Conservation (phyloP, 805 yeast genomes). For the Sugiyamaella mastotermitis region DNA sequence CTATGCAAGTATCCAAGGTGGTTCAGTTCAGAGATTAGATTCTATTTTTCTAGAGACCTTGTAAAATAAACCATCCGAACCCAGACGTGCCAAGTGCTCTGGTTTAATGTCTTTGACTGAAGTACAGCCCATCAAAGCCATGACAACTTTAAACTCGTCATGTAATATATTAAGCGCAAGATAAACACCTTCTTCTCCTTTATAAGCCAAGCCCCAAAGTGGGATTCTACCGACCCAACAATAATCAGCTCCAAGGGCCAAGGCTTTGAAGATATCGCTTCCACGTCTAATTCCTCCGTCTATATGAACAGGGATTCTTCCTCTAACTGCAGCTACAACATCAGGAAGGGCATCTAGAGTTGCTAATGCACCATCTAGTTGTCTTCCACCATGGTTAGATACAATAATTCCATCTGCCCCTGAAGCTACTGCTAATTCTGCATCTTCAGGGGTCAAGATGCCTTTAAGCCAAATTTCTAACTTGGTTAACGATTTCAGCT, state of each 20-base stretch:
- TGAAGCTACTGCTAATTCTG: slow-evolving; percentile 50
- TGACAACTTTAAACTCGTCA: slow-evolving; percentile 19
- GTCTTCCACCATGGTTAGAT: slow-evolving; percentile 73
- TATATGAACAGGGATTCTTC: slow-evolving; percentile 49
- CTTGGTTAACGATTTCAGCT: slow-evolving; percentile 30
- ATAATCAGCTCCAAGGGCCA: slow-evolving; percentile 63
- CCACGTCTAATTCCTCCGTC: slow-evolving; percentile 70
- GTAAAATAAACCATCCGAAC: no score
- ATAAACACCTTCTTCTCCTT: slow-evolving; percentile 62
- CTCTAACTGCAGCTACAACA: slow-evolving; percentile 33
- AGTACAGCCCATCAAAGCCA: slow-evolving; percentile 22
- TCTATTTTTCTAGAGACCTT: no score
- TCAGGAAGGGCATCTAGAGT: slow-evolving; percentile 62
- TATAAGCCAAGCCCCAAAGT: slow-evolving; percentile 57
- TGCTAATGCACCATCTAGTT: slow-evolving; percentile 55
- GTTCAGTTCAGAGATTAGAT: no score
- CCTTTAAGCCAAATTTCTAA: slow-evolving; percentile 56
- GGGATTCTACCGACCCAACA: slow-evolving; percentile 63
- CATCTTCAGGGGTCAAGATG: slow-evolving; percentile 59
- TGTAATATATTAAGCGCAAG: slow-evolving; percentile 19
- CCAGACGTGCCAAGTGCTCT: no score
- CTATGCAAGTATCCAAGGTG: no score
- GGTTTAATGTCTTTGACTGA: slow-evolving; percentile 16
- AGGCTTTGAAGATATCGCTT: slow-evolving; percentile 57
- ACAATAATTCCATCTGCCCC: slow-evolving; percentile 61